These are phyloP conservation scores for Dipodascopsis uninucleata DNA, from an alignment of 805 yeast species.

Conservation along the genomic window DNA sequence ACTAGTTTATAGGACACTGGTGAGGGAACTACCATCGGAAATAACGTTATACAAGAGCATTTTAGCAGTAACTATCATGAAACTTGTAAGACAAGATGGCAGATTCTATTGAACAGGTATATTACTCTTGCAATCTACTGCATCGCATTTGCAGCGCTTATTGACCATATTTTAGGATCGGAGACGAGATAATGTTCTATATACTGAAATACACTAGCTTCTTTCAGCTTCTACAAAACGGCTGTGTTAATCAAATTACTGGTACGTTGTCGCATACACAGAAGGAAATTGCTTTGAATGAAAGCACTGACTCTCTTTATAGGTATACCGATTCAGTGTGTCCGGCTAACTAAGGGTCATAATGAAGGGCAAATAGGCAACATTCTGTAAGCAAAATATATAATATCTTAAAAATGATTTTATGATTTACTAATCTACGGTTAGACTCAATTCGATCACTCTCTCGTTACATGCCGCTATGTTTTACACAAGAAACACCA, in stretches of 20 bases:
- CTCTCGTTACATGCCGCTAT: slow-evolving; percentile 12
- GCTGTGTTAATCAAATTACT: slow-evolving; percentile 7
- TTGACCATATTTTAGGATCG: slow-evolving; percentile 6
- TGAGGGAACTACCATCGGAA: slow-evolving; percentile 15
- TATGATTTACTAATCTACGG: not conserved
- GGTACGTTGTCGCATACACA: slow-evolving; percentile 7
- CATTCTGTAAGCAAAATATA: not conserved
- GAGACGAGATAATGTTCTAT: slow-evolving; percentile 9
- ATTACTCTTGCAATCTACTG: not conserved
- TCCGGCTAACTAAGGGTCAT: not conserved
- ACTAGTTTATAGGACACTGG: not conserved
- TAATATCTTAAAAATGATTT: not conserved
- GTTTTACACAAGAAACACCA: not conserved
- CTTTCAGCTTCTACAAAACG: not conserved
- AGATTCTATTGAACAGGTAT: slow-evolving; percentile 12
- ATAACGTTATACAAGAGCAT: slow-evolving; percentile 9
- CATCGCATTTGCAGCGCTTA: not conserved
- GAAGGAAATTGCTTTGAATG: slow-evolving; percentile 4
- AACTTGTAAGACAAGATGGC: slow-evolving; percentile 14
- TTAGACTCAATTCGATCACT: slow-evolving; percentile 4
- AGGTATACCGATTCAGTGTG: not conserved
- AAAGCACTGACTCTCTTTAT: not conserved
- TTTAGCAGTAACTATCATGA: slow-evolving; percentile 13
- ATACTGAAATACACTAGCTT: slow-evolving; percentile 4
- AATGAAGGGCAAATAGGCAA: not conserved